These are phyloP conservation scores for Kokia cookei DNA, from an alignment of 441 rosid species.

Conservation along the genomic window DNA sequence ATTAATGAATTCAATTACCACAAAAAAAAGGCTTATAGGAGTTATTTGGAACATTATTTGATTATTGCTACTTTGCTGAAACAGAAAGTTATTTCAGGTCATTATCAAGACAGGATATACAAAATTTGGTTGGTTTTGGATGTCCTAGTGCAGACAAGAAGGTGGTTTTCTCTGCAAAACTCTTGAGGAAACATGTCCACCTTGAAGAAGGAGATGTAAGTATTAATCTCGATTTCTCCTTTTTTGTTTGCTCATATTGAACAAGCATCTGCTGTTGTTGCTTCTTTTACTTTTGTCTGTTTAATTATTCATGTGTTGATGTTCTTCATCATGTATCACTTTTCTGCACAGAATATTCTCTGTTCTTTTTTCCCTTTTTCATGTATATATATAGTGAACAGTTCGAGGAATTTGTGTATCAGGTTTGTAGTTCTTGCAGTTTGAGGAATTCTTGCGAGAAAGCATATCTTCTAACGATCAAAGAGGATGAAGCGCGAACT, in stretches of 20 bases:
- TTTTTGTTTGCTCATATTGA: neutral
- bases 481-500: slow-evolving; percentile 92
- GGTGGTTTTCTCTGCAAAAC: slow-evolving; percentile 81
- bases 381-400: neutral
- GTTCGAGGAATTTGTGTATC: slow-evolving; percentile 17
- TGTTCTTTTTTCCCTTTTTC: too few species aligned
- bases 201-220: slow-evolving; percentile 99
- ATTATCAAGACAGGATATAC: slow-evolving; percentile 76
- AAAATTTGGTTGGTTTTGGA: slow-evolving; percentile 82
- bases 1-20: neutral
- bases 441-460: slow-evolving; percentile 81
- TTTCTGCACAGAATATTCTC: neutral
- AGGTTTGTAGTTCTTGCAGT: slow-evolving; percentile 96
- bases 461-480: slow-evolving; percentile 74
- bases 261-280: neutral
- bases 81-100: slow-evolving; percentile 55
- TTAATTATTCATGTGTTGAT: neutral
- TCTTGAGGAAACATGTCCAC: slow-evolving; percentile 84
- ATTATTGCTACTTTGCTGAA: slow-evolving; percentile 10
- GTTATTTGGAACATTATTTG: neutral
- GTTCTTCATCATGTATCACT: neutral
- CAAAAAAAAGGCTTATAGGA: neutral
- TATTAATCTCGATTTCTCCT: slow-evolving; percentile 10
- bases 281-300: neutral
- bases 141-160: slow-evolving; percentile 84